Conservation (phyloP, 2,329 filamentous ascomycete species). For the Aspergillus tanneri region DNA sequence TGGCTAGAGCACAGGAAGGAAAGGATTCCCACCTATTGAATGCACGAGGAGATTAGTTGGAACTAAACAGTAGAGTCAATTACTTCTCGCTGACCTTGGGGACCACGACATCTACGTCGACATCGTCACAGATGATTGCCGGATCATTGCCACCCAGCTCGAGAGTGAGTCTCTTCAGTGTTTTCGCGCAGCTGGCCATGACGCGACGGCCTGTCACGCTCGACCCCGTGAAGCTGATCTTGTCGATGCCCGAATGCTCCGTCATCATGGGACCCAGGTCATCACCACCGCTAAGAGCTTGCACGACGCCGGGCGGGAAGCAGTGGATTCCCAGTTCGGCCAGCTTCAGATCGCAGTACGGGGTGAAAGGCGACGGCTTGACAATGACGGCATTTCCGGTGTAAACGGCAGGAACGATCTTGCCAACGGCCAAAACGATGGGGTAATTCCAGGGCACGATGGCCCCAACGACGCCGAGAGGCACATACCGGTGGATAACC, state of each 20-base stretch:
- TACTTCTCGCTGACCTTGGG: conserved; percentile 29
- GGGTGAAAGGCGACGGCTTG: conserved; percentile 51
- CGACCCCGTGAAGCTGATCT: conserved; percentile 61
- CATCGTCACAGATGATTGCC: conserved; percentile 54
- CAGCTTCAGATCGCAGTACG: conserved; percentile 58
- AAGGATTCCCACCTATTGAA: conserved; percentile 42
- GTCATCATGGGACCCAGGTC: conserved; percentile 56
- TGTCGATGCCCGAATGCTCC: conserved; percentile 54
- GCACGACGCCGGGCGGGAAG: conserved; percentile 58
- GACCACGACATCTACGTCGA: conserved; percentile 50
- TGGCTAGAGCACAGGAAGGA: conserved; percentile 57
- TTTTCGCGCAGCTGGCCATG: conserved; percentile 51
- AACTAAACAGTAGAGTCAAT: background rate
- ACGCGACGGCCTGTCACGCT: conserved; percentile 52
- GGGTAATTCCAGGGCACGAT: conserved; percentile 63
- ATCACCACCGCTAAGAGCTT: conserved; percentile 56
- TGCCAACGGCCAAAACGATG: conserved; percentile 46
- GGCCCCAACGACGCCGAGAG: conserved; percentile 48
- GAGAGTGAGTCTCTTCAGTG: conserved; percentile 56
- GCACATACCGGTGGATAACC: conserved; percentile 37
- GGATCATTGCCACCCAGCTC: conserved; percentile 59
- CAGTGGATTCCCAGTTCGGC: conserved; percentile 51
- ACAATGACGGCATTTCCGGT: conserved; percentile 58
- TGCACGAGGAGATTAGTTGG: background rate
- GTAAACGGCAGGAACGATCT: conserved; percentile 51